Base-by-base conservation (phyloP, 495 filamentous ascomycete genomes). In the Aspergillus affinis region DNA sequence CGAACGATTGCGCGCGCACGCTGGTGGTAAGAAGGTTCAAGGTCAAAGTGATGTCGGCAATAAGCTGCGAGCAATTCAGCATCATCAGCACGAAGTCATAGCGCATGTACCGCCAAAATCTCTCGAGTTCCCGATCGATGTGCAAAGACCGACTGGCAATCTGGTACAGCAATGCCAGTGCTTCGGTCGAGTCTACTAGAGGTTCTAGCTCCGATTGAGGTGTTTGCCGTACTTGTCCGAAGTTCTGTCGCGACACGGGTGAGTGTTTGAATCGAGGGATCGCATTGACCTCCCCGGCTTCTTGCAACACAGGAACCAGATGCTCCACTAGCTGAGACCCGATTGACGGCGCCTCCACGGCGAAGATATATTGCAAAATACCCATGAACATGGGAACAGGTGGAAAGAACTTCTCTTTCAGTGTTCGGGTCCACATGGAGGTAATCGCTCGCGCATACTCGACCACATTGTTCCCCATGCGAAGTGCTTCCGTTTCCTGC, bases 11-110 rank as follows among this genome's bases (percentile, higher is more conserved):
- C 2, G 73, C 61, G 2, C 84, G 78, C 29, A 86, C 76, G 52
- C 86, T 88, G 0, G 85, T 88, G 29, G 75, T 75, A 3, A 91
- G 72, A 1, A 90, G 72, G 17, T 78, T 76, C 19, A 88, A 66
- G 56, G 81, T 83, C 8, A 83, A 68, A n/a, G 76, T 74, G 50
- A 90, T 83, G 47, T 88, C 82, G 2, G 72, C 60, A n/a, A 88
- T 68, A 2, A 80, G 88, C 48, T 86, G 84, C 32, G 76, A 75
- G 41, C 75, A 71, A 54, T 82, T 82, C 20, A 90, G 73, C 75
- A 88, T 83, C 68, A 88, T 79, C 18, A 90, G 66, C 18, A 86
- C 77, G 68, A 89, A 89, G 20, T 86, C 84, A 54, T 82, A 81
- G 17, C 84, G 78, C 48, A 89, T 80, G 26, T 71, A 63, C 50